Percentiles rank a stretch among this genome's conserved stretches.
phyloP scores from a whole-genome alignment of 139 green algal species.

The Edaphochlamys debaryana region DNA sequence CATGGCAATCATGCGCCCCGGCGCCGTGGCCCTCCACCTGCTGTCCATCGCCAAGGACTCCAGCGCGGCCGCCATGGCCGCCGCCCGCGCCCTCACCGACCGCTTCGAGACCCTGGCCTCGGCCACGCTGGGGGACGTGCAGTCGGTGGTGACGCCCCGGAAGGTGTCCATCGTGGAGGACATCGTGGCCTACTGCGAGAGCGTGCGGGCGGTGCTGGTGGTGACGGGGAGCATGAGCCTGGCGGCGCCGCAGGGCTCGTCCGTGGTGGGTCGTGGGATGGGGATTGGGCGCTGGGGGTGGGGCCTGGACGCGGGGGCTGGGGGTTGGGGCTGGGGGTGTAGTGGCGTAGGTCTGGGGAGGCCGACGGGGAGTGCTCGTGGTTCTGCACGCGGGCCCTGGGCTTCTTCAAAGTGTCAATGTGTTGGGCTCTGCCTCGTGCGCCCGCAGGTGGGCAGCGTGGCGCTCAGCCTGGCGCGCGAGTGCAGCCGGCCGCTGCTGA shows the following conservation, averaged over 20 bases:
- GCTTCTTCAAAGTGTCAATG: too few species aligned
- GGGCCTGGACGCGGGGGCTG: too few species aligned
- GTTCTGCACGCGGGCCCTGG: too few species aligned
- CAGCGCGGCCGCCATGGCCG: background rate
- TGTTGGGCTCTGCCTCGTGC: too few species aligned
- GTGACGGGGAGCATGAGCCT: slow-evolving; percentile 29
- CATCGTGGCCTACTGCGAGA: slow-evolving; percentile 22
- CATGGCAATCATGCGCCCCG: slow-evolving; percentile 36
- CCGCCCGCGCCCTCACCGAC: background rate
- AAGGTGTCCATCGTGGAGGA: slow-evolving; percentile 29
- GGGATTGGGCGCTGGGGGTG: too few species aligned
- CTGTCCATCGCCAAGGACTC: slow-evolving; percentile 27
- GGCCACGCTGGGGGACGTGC: slow-evolving; percentile 29
- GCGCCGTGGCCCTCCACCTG: slow-evolving; percentile 26
- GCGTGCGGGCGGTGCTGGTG: slow-evolving; percentile 2
- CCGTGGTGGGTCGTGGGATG: too few species aligned
- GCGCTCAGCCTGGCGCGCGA: slow-evolving; percentile 31
- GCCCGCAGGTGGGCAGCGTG: slow-evolving; percentile 35
- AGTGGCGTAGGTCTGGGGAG: too few species aligned
- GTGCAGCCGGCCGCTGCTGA: slow-evolving; percentile 4
- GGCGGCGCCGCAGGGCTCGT: background rate
- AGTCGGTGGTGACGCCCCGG: slow-evolving; percentile 5
- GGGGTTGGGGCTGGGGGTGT: too few species aligned
- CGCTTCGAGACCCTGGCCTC: slow-evolving; percentile 14
- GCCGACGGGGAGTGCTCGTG: too few species aligned